Base-by-base conservation (phyloP, 495 filamentous ascomycete genomes). In the Penicillium soppii region DNA sequence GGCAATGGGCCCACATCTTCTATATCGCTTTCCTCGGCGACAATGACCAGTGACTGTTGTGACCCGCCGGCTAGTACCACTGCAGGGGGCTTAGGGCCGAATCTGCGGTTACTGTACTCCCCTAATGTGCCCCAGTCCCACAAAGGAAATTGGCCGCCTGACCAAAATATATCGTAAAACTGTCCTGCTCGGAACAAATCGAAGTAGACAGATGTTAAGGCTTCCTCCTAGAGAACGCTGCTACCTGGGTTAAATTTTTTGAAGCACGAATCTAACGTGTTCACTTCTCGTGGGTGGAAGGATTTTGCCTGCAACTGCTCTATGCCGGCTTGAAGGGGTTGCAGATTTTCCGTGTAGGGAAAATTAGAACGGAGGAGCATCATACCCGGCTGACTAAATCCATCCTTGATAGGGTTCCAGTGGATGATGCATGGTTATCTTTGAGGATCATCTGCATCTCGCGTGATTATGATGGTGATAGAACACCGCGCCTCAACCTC, bases 41-140 rank as follows among this genome's bases (percentile, higher is more conserved):
- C 13, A 39, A 49, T 22, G 8, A 5, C 7, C 7, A 49, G 23
- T 26, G 25, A 22, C 36, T 40, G 12, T 1, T 9, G 0, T n/a
- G 7, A n/a, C 9, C 33, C 20, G 25, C 35, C 16, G n/a, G 46
- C 22, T 0, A 49, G 33, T 26, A 49, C 19, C 8, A 40, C 23
- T 16, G 46, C 21, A n/a, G 35, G 36, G 25, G 36, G 29, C 35
- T 49, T 49, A 15, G 46, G 36, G 32, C 27, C 20, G 40, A 27
- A 27, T 9, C 23, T n/a, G 23, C 27, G 23, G 37, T 49, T 22
- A 5, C n/a, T 23, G 29, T 40, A 26, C 25, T 29, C 23, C 40
- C 1, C 36, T 22, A 49, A 40, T 29, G 36, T 49, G 36, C 46
- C 46, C 46, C 46, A 49, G 46, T 49, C 46, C 46, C 46, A 49